Base-by-base conservation (phyloP, 1,284 basidiomycete species). In the Apiotrichum akiyoshidainum region DNA sequence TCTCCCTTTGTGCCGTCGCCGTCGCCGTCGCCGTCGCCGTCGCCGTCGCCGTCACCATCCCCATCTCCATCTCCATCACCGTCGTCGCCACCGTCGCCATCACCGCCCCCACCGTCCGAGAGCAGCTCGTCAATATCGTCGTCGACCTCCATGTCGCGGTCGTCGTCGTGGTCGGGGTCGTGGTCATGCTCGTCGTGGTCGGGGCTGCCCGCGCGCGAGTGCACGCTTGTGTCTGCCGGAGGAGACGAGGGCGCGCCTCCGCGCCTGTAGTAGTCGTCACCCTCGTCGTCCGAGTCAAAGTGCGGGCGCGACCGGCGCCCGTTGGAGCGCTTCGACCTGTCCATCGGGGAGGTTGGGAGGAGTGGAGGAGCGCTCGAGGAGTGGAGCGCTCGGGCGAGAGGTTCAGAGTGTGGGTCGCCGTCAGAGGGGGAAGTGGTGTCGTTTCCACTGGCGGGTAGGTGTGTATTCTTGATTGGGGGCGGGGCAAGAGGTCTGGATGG, bases 81-180 rank as follows among this genome's bases (percentile, higher is more conserved):
- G 35, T 51, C 57, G 34, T 37, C 50, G 19, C 40, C 55, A 11
- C 33, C 50, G 19, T 51, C 55, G 11, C 26, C 46, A 5, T 41
- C 45, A 2, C 51, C 54, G 13, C 47, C 52, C 13, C 35, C 56
- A 11, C 47, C 54, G 13, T 65, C 68, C 5, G 64, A 66, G 17
- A 69, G 55, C 3, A 69, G 54, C 53, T 65, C 69, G 40, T 69
- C 68, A 26, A 69, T 69, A 52, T 68, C 68, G 22, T 68, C 66
- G 40, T 71, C 69, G 2, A 71, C 59, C 21, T 67, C 66, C 57
- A 64, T 64, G 1, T 57, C 54, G 41, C 39, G 46, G 22, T 35
- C 47, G 21, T 46, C 54, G 5, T 9, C 34, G 3, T 41, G 26
- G 26, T 31, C 26, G 26, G 3, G 26, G 26, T 31, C 26, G 26